phyloP scores from a whole-genome alignment of 2,329 filamentous ascomycete genomes.

The Cryphonectria parasitica region DNA sequence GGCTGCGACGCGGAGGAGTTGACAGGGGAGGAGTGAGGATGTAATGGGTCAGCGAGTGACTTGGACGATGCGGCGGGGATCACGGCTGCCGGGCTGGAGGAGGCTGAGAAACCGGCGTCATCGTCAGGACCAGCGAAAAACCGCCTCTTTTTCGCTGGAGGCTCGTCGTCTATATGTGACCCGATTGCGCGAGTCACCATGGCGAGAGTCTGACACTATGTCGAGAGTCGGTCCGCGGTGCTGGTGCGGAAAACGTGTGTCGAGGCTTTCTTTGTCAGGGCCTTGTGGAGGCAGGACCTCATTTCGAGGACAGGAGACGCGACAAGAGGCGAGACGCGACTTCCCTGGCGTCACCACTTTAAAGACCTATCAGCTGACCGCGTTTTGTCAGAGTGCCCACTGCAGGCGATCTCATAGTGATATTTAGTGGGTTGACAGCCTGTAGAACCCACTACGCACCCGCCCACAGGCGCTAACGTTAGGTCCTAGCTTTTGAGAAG shows the following conservation, averaged over 20 bases:
- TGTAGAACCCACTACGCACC: not conserved
- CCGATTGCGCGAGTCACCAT: slow-evolving; percentile 35
- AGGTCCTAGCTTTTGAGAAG: not conserved
- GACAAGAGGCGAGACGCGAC: slow-evolving; percentile 39
- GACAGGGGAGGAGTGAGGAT: slow-evolving; percentile 22
- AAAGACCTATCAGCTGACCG: slow-evolving; percentile 46
- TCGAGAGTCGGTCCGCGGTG: not conserved
- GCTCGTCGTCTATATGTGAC: slow-evolving; percentile 19
- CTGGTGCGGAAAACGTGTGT: not conserved
- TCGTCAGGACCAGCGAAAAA: slow-evolving; percentile 33
- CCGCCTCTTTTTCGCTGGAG: slow-evolving; percentile 29
- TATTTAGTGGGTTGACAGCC: not conserved
- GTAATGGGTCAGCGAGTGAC: slow-evolving; percentile 33
- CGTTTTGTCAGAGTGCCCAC: slow-evolving; percentile 32
- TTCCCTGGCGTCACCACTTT: slow-evolving; percentile 36
- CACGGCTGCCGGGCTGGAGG: slow-evolving; percentile 12
- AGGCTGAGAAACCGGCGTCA: slow-evolving; percentile 18
- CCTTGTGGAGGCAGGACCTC: not conserved
- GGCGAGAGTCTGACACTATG: not conserved
- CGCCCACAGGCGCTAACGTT: not conserved
- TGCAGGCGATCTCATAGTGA: not conserved
- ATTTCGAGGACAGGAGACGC: slow-evolving; percentile 42
- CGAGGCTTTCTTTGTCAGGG: not conserved
- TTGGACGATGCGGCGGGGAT: slow-evolving; percentile 6
- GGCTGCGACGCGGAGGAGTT: slow-evolving; percentile 5